Conservation (phyloP, 2,329 filamentous ascomycete species). For the Scedosporium aurantiacum region DNA sequence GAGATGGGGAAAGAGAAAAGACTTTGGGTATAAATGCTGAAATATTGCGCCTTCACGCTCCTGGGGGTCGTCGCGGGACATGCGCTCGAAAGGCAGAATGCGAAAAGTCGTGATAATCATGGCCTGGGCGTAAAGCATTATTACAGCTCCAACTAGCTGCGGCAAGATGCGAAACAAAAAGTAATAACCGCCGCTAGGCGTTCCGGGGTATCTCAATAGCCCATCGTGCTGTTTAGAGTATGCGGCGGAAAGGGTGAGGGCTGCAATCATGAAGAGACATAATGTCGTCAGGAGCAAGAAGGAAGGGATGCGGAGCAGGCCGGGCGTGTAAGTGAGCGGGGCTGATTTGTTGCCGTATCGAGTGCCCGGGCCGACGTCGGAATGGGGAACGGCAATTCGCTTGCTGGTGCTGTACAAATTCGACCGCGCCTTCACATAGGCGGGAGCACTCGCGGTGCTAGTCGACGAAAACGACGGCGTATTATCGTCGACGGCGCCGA, state of each 20-base stretch:
- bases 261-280: conserved; percentile 59
- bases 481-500: neutral
- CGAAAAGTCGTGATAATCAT: conserved; percentile 66
- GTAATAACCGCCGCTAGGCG: conserved; percentile 62
- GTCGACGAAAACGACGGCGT: neutral
- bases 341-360: conserved; percentile 10
- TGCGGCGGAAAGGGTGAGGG: conserved; percentile 60
- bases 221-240: conserved; percentile 54
- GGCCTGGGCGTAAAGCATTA: conserved; percentile 69
- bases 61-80: conserved; percentile 53
- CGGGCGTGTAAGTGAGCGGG: conserved; percentile 39
- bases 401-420: conserved; percentile 6
- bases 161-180: conserved; percentile 83
- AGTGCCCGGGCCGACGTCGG: conserved; percentile 9
- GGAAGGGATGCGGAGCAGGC: conserved; percentile 55
- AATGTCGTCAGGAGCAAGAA: conserved; percentile 49
- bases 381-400: conserved; percentile 24
- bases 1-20: conserved; percentile 53
- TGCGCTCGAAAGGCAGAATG: conserved; percentile 64
- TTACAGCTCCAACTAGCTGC: conserved; percentile 58
- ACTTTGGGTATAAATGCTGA: conserved; percentile 54
- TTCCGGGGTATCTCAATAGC: conserved; percentile 53
- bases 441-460: neutral
- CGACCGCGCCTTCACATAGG: neutral
- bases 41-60: conserved; percentile 56